phyloP scores from a whole-genome alignment of 306 rosid genomes.

The Acacia acuminata region DNA sequence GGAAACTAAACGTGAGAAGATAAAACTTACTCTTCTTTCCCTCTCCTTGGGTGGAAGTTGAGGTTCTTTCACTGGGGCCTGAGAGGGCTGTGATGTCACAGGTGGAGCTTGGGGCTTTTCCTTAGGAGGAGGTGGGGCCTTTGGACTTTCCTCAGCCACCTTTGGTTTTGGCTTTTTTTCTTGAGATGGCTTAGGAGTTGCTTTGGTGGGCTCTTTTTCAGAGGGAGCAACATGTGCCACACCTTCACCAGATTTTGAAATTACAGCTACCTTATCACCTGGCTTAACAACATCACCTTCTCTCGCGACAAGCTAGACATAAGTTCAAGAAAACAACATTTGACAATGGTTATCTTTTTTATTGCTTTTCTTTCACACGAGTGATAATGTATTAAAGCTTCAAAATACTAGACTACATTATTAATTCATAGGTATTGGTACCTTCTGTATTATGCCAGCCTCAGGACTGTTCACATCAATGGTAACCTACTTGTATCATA shows the following conservation, averaged over 20 bases:
- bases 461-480: constrained; percentile 68
- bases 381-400: neutral
- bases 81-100: constrained; percentile 29
- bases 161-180: constrained; percentile 34
- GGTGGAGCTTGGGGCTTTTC: constrained; percentile 37
- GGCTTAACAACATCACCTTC: constrained; percentile 70
- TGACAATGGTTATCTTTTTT: neutral
- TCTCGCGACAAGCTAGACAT: constrained; percentile 49
- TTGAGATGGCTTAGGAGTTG: constrained; percentile 39
- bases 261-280: constrained; percentile 60
- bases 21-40: constrained; percentile 62
- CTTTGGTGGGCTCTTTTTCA: constrained; percentile 32
- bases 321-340: constrained; percentile 9
- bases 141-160: constrained; percentile 34
- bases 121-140: constrained; percentile 34
- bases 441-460: constrained; percentile 56
- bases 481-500: constrained; percentile 51
- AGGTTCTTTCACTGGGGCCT: constrained; percentile 28
- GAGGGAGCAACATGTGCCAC: constrained; percentile 44
- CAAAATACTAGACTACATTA: neutral
- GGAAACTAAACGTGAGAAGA: neutral
- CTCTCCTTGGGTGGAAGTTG: constrained; percentile 51
- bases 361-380: neutral
- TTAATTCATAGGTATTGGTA: constrained; percentile 22
- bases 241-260: constrained; percentile 61